Percentiles rank a stretch among this genome's conserved stretches.
Conservation (phyloP, 129 eudicot genomes). For the Lonicera japonica region DNA sequence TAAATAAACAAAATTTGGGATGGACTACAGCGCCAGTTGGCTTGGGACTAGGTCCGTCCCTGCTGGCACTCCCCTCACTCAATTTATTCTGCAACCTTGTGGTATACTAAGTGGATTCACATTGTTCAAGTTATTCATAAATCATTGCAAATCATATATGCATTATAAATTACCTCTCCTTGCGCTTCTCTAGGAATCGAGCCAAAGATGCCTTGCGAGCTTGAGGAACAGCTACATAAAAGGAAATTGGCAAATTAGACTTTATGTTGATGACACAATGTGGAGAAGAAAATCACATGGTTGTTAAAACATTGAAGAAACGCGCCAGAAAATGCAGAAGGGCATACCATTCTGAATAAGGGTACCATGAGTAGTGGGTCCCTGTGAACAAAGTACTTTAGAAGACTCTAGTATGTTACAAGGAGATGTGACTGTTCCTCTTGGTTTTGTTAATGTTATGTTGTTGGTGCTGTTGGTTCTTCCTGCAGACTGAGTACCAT, state of each 20-base stretch:
- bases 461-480: slow-evolving; percentile 23
- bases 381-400: slow-evolving; percentile 25
- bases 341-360: slow-evolving; percentile 10
- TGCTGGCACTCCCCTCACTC: neutral
- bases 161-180: slow-evolving; percentile 48
- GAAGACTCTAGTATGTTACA: slow-evolving; percentile 30
- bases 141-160: neutral
- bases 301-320: neutral
- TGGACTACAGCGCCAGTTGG: too few relatives aligned
- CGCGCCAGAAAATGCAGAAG: neutral
- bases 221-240: slow-evolving; percentile 68
- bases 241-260: slow-evolving; percentile 1
- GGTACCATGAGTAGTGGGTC: slow-evolving; percentile 16
- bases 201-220: slow-evolving; percentile 80
- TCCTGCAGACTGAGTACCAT: slow-evolving; percentile 28
- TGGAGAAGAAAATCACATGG: neutral
- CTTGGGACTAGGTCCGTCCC: too few relatives aligned
- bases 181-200: slow-evolving; percentile 71
- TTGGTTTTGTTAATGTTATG: slow-evolving; percentile 14
- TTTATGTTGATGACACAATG: neutral
- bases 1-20: neutral
- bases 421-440: slow-evolving; percentile 18
- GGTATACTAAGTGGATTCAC: neutral
- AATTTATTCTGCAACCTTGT: neutral
- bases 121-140: neutral